Evolutionary conservation across 2,329 filamentous ascomycete genomes (phyloP).

Genomic region (Curvularia hawaiiensis): DNA sequence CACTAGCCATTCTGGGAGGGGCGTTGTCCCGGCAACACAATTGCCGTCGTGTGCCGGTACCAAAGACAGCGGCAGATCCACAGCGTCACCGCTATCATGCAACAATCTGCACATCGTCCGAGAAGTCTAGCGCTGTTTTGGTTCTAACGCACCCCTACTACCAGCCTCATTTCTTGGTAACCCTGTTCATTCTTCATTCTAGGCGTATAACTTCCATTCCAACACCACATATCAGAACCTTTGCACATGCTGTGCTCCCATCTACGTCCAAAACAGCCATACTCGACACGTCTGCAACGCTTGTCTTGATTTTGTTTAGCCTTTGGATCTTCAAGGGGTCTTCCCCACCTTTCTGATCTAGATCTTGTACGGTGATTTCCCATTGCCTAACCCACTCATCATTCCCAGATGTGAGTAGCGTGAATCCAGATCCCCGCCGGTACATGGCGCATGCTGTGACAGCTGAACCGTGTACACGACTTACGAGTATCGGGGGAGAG

Average conservation of each 20-base stretch:
- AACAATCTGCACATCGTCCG: neutral
- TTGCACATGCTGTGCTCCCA: slow-evolving; percentile 10
- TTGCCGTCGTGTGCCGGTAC: neutral
- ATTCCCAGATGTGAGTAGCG: slow-evolving; percentile 49
- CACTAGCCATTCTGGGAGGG: slow-evolving; percentile 13
- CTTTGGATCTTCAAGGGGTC: slow-evolving; percentile 39
- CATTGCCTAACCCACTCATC: slow-evolving; percentile 58
- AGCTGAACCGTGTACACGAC: slow-evolving; percentile 72
- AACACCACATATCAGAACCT: slow-evolving; percentile 41
- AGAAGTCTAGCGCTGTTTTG: neutral
- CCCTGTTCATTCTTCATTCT: slow-evolving; percentile 5
- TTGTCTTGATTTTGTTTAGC: slow-evolving; percentile 47
- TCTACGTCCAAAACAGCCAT: slow-evolving; percentile 49
- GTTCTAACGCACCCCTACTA: neutral
- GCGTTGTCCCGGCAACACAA: slow-evolving; percentile 25
- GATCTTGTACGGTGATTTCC: slow-evolving; percentile 36
- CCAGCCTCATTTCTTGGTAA: neutral
- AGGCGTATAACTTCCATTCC: slow-evolving; percentile 42
- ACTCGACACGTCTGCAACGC: slow-evolving; percentile 62
- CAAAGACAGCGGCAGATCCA: neutral
- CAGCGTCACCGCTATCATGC: neutral
- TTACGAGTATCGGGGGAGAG: slow-evolving; percentile 50
- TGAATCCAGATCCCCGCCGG: slow-evolving; percentile 13
- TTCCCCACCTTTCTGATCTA: neutral
- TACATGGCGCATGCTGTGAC: slow-evolving; percentile 63